Conservation (phyloP, 2,329 filamentous ascomycete genomes). For the Lasiodiplodia hormozganensis region DNA sequence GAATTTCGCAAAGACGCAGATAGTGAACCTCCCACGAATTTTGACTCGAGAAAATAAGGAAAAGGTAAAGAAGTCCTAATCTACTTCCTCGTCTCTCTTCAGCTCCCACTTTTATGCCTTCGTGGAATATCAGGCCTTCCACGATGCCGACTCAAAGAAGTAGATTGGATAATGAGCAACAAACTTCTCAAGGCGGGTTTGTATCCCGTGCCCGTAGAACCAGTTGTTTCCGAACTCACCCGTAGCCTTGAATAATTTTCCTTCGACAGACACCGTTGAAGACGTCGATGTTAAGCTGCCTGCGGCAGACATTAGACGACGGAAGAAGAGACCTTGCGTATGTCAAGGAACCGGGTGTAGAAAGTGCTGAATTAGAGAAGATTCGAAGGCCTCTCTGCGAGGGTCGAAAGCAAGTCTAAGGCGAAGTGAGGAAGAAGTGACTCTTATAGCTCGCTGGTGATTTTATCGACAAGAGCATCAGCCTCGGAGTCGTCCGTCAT, state of each 20-base stretch:
- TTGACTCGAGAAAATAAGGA: not conserved
- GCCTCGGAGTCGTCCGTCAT: not conserved
- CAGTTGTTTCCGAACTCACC: not conserved
- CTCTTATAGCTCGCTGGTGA: not conserved
- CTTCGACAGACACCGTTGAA: not conserved
- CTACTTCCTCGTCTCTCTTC: not conserved
- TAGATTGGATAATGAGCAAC: not conserved
- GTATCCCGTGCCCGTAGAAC: not conserved
- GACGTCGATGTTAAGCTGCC: not conserved
- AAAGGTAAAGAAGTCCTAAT: not conserved
- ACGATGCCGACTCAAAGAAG: not conserved
- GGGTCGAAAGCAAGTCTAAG: not conserved
- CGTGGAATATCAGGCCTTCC: not conserved
- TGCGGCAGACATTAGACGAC: not conserved
- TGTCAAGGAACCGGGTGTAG: not conserved
- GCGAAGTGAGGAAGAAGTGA: not conserved
- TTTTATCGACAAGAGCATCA: slow-evolving; percentile 5
- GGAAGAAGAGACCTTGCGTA: not conserved
- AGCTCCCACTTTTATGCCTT: not conserved
- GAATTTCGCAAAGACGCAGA: slow-evolving; percentile 13
- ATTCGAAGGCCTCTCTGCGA: not conserved
- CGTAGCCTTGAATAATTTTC: not conserved
- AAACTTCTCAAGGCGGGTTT: not conserved
- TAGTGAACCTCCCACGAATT: not conserved
- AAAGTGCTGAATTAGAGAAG: not conserved